These are phyloP conservation scores for Monosporascus sp. DNA, from an alignment of 2,329 filamentous ascomycete species.

Conservation along the genomic window DNA sequence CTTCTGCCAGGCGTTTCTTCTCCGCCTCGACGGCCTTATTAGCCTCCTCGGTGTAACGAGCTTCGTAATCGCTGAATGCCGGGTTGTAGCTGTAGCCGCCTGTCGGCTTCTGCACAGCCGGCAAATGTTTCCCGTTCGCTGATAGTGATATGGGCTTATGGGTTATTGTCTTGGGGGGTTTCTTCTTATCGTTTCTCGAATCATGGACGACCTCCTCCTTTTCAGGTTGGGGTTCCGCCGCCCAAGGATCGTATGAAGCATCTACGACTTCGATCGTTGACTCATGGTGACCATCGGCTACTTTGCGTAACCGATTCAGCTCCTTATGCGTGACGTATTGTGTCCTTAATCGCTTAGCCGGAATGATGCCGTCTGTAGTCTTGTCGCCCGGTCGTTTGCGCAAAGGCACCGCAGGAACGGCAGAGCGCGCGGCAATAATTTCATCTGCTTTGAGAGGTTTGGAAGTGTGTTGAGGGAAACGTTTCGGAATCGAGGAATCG, in stretches of 20 bases:
- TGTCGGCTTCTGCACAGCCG: slow-evolving; percentile 71
- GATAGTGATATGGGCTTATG: slow-evolving; percentile 74
- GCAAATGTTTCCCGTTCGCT: slow-evolving; percentile 73
- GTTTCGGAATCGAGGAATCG: slow-evolving; percentile 59
- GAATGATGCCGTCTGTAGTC: slow-evolving; percentile 67
- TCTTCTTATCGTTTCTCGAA: slow-evolving; percentile 47
- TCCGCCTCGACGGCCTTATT: slow-evolving; percentile 76
- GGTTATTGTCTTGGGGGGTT: slow-evolving; percentile 70
- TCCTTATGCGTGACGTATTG: slow-evolving; percentile 84
- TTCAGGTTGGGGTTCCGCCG: slow-evolving; percentile 32
- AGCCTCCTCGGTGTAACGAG: slow-evolving; percentile 67
- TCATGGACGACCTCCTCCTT: slow-evolving; percentile 27
- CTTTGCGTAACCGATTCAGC: slow-evolving; percentile 67
- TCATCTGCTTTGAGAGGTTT: slow-evolving; percentile 87
- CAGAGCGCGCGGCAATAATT: slow-evolving; percentile 80
- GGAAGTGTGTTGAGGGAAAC: slow-evolving; percentile 58
- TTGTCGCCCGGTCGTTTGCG: slow-evolving; percentile 71
- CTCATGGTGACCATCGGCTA: slow-evolving; percentile 70
- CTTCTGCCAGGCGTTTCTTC: slow-evolving; percentile 62
- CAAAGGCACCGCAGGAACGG: slow-evolving; percentile 69
- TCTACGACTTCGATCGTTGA: slow-evolving; percentile 50
- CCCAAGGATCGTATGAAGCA: slow-evolving; percentile 77
- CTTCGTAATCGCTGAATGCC: slow-evolving; percentile 77
- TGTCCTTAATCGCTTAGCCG: slow-evolving; percentile 69
- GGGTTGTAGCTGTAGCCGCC: slow-evolving; percentile 93